Evolutionary conservation across 2,329 filamentous ascomycete genomes (phyloP).

Genomic region (Trichoderma atroviride): DNA sequence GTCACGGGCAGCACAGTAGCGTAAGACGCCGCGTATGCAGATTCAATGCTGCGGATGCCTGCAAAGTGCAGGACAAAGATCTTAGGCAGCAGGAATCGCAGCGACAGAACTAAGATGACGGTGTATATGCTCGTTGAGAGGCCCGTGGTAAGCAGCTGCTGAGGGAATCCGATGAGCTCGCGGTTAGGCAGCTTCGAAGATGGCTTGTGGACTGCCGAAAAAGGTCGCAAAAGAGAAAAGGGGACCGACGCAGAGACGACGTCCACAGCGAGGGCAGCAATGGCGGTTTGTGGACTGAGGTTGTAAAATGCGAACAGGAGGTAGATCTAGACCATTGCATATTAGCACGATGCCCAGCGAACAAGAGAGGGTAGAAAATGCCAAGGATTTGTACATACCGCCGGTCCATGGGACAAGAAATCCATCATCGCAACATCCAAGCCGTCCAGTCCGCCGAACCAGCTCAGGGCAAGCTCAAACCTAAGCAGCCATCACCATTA

Average conservation of each 20-base stretch:
- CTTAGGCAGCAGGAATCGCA: slow-evolving; percentile 69
- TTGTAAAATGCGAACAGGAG: slow-evolving; percentile 79
- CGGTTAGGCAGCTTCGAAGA: slow-evolving; percentile 58
- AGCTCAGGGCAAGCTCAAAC: slow-evolving; percentile 70
- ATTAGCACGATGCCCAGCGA: background rate
- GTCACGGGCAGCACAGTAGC: slow-evolving; percentile 62
- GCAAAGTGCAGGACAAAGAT: slow-evolving; percentile 76
- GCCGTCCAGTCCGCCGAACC: slow-evolving; percentile 75
- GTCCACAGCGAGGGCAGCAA: slow-evolving; percentile 67
- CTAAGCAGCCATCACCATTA: slow-evolving; percentile 42
- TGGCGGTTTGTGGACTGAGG: slow-evolving; percentile 62
- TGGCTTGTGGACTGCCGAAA: slow-evolving; percentile 65
- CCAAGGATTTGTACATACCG: slow-evolving; percentile 44
- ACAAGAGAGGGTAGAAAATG: background rate
- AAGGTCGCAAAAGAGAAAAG: slow-evolving; percentile 72
- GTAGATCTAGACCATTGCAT: slow-evolving; percentile 57
- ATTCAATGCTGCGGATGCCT: slow-evolving; percentile 68
- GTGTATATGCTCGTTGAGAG: slow-evolving; percentile 75
- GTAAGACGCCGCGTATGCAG: slow-evolving; percentile 66
- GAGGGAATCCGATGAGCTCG: slow-evolving; percentile 65
- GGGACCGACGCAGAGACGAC: slow-evolving; percentile 70
- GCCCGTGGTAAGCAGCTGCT: slow-evolving; percentile 66
- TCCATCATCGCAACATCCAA: slow-evolving; percentile 67
- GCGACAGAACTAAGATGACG: slow-evolving; percentile 69
- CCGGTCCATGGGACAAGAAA: slow-evolving; percentile 73